Percentiles rank a stretch among this genome's conserved stretches.
phyloP scores from a whole-genome alignment of 1,284 basidiomycete species.

The Erythrobasidium hasegawianum region DNA sequence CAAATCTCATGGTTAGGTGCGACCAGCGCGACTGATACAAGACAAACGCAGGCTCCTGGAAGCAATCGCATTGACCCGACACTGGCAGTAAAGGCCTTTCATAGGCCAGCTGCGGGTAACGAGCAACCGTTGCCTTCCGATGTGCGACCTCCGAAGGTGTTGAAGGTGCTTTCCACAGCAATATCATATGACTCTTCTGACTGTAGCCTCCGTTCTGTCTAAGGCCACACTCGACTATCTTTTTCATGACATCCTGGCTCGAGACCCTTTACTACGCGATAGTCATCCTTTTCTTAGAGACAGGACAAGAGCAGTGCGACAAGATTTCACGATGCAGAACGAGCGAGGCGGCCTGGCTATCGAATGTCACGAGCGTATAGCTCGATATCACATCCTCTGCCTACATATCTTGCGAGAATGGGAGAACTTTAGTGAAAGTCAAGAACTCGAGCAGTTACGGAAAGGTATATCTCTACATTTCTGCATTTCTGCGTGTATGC shows the following conservation, averaged over 20 bases:
- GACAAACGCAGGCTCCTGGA: conserved; percentile 45
- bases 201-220: too few species aligned
- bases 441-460: conserved; percentile 85
- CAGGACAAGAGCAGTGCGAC: conserved; percentile 81
- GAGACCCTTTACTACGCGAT: conserved; percentile 61
- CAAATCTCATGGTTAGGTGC: too few species aligned
- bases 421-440: conserved; percentile 61
- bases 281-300: conserved; percentile 87
- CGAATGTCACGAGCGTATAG: conserved; percentile 87
- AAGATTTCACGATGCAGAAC: conserved; percentile 92
- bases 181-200: too few species aligned
- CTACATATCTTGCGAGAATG: conserved; percentile 62
- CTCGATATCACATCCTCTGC: conserved; percentile 85
- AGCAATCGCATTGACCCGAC: conserved; percentile 70
- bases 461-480: conserved; percentile 58
- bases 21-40: too few species aligned
- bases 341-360: conserved; percentile 73
- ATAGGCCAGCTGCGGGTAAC: conserved; percentile 83
- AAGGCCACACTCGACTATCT: conserved; percentile 90
- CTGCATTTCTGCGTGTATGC: too few species aligned
- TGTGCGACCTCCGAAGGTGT: conserved; percentile 76
- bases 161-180: conserved; percentile 68
- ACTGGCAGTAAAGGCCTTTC: conserved; percentile 89
- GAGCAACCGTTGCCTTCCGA: conserved; percentile 82
- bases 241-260: conserved; percentile 71